Evolutionary conservation across 805 yeast species (phyloP).

Genomic region (Saturnispora hagleri): DNA sequence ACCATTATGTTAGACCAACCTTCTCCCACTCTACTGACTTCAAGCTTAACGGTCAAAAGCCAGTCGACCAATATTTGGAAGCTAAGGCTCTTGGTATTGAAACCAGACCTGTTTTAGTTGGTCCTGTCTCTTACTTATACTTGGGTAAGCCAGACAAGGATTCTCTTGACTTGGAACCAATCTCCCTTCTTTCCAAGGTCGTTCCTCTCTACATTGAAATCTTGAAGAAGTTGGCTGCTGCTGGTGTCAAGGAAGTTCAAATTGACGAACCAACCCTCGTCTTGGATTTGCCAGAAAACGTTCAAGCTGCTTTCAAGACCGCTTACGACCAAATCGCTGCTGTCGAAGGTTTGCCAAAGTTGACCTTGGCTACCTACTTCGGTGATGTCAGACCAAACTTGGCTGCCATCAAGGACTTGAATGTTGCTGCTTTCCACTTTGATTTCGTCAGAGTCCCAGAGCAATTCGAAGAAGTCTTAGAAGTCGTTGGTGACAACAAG

Average conservation of each 20-base stretch:
- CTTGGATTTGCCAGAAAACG: constrained; percentile 78
- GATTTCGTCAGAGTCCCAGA: constrained; percentile 95
- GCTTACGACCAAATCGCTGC: constrained; percentile 74
- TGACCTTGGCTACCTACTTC: constrained; percentile 85
- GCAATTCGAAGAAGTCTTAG: constrained; percentile 78
- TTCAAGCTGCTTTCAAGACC: constrained; percentile 78
- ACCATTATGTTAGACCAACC: constrained; percentile 99
- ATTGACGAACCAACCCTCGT: constrained; percentile 97
- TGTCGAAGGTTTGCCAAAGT: constrained; percentile 63
- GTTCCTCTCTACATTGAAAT: constrained; percentile 90
- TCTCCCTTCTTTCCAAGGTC: constrained; percentile 77
- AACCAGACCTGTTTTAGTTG: constrained; percentile 95
- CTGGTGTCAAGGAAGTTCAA: constrained; percentile 94
- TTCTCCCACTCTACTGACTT: constrained; percentile 90
- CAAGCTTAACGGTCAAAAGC: constrained; percentile 94
- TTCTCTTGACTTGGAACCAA: constrained; percentile 90
- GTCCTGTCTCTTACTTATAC: constrained; percentile 91
- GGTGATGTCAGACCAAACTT: constrained; percentile 98
- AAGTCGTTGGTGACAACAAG: constrained; percentile 61
- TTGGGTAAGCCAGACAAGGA: constrained; percentile 99
- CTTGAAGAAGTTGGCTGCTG: constrained; percentile 76
- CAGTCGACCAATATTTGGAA: constrained; percentile 95
- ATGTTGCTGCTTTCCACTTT: constrained; percentile 92
- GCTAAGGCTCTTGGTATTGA: constrained; percentile 93
- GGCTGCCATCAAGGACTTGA: constrained; percentile 76